Percentiles rank a stretch among this genome's conserved stretches.
Conservation (phyloP, 2,329 filamentous ascomycete species). For the Apiospora aurea region DNA sequence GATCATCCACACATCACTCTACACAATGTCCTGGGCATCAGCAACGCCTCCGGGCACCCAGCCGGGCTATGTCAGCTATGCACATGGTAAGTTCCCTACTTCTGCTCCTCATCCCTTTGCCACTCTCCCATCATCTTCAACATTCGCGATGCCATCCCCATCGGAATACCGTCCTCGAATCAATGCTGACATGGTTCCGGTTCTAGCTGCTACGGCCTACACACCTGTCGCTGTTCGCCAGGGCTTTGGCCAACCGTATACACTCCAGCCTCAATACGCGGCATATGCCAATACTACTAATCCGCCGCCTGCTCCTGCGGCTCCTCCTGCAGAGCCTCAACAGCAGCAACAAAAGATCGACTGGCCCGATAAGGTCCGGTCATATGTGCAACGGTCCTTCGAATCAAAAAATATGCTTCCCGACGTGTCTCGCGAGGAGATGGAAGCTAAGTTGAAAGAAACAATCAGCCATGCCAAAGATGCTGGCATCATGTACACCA, state of each 20-base stretch:
- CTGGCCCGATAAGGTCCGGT: slow-evolving; percentile 83
- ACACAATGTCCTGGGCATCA: slow-evolving; percentile 28
- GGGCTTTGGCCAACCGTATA: slow-evolving; percentile 43
- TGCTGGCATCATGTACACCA: slow-evolving; percentile 70
- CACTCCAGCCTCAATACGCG: slow-evolving; percentile 40
- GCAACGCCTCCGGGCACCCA: slow-evolving; percentile 39
- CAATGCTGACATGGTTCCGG: slow-evolving; percentile 39
- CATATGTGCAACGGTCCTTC: slow-evolving; percentile 91
- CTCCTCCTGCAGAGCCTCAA: slow-evolving; percentile 43
- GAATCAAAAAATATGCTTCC: slow-evolving; percentile 72
- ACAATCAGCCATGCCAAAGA: slow-evolving; percentile 86
- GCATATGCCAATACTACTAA: slow-evolving; percentile 43
- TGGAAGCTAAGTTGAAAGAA: slow-evolving; percentile 84
- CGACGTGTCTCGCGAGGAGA: slow-evolving; percentile 69
- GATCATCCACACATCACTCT: neutral
- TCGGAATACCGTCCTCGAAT: neutral
- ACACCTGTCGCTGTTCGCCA: slow-evolving; percentile 53
- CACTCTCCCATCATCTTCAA: neutral
- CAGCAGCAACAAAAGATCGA: slow-evolving; percentile 67
- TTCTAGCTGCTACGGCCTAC: slow-evolving; percentile 48
- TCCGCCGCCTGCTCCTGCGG: slow-evolving; percentile 39
- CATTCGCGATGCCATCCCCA: neutral
- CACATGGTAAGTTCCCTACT: slow-evolving; percentile 32
- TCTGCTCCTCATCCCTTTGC: neutral
- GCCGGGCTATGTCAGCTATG: slow-evolving; percentile 35